These are phyloP conservation scores for Spirogloea muscicola DNA, from an alignment of 139 green algal genomes.

Conservation along the genomic window DNA sequence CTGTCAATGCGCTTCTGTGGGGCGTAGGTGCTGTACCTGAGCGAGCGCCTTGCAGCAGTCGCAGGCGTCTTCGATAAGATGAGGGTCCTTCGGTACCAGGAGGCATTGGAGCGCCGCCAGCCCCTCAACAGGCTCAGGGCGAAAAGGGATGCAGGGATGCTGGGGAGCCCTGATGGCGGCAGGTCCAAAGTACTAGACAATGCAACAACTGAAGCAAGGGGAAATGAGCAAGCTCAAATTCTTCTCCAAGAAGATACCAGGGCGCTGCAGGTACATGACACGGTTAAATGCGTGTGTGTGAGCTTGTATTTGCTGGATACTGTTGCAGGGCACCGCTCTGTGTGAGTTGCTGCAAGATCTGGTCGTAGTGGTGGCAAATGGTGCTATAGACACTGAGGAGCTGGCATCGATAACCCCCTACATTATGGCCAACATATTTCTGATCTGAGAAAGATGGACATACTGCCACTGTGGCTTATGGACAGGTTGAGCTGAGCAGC, in stretches of 20 bases:
- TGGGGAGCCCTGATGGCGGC: too few relatives aligned
- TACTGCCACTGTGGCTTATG: too few relatives aligned
- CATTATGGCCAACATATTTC: not conserved
- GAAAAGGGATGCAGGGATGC: not conserved
- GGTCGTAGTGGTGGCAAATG: not conserved
- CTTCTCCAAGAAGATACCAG: constrained; percentile 17
- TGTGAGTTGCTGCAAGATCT: not conserved
- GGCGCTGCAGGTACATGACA: too few relatives aligned
- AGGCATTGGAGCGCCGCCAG: constrained; percentile 44
- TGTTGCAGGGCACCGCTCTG: constrained; percentile 24
- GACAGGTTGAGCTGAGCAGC: constrained; percentile 27
- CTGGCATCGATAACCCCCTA: not conserved
- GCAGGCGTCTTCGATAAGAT: constrained; percentile 63
- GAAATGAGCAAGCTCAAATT: not conserved
- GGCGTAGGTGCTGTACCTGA: constrained; percentile 72
- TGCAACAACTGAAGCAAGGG: too few relatives aligned
- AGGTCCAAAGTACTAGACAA: too few relatives aligned
- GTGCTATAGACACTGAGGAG: not conserved
- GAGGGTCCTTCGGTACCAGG: constrained; percentile 58
- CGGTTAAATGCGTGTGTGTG: not conserved
- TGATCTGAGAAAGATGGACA: not conserved
- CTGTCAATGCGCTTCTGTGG: too few relatives aligned
- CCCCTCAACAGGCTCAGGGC: not conserved
- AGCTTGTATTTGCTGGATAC: not conserved
- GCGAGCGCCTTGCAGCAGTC: constrained; percentile 59